Evolutionary conservation across 257 asterid species (phyloP), one percentile per base, ranked within the genome.

Genomic region (Jasminum sambac): DNA sequence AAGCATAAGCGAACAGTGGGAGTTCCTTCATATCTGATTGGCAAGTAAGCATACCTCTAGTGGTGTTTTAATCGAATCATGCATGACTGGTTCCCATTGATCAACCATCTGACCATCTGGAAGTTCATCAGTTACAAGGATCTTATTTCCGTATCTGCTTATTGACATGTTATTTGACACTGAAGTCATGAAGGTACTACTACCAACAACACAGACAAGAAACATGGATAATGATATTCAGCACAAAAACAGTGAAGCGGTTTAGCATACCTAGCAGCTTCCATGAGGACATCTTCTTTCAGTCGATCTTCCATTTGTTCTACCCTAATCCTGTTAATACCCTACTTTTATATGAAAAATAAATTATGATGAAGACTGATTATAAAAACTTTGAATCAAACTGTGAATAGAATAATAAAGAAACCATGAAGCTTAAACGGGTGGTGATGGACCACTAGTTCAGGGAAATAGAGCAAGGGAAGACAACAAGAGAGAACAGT

Each of bases 31-130:
- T 16, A 13, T 25, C 19, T 42, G 68, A 38, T 44, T 63, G 69
- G 75, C 66, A 40, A 46, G 52, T 42, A 61, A 58, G 76, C 69
- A 72, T 77, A 93, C 98, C 97, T 93, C 92, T 21, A 93, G 84
- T 21, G 98, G 98, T 68, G 98, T 93, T 86, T 87, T 90, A 70
- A 93, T 90, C 38, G 94, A 90, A 80, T 86, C 90, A 76, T 23
- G 71, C 65, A 89, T 82, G 78, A 93, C 91, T 72, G 98, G 96
- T 80, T 93, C 98, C 98, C 98, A 93, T 73, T 93, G 98, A 82
- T 93, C 98, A 75, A 93, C 98, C 98, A 93, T 93, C 83, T 93
- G 98, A 78, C 98, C 98, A 85, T 93, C 96, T 81, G 97, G 98
- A 64, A 93, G 86, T 81, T 93, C 98, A 82, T 93, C 98, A 72